Evolutionary conservation across 495 filamentous ascomycete genomes (phyloP), one percentile per base, ranked within the genome.

Genomic region (Aeminium ludgeri): DNA sequence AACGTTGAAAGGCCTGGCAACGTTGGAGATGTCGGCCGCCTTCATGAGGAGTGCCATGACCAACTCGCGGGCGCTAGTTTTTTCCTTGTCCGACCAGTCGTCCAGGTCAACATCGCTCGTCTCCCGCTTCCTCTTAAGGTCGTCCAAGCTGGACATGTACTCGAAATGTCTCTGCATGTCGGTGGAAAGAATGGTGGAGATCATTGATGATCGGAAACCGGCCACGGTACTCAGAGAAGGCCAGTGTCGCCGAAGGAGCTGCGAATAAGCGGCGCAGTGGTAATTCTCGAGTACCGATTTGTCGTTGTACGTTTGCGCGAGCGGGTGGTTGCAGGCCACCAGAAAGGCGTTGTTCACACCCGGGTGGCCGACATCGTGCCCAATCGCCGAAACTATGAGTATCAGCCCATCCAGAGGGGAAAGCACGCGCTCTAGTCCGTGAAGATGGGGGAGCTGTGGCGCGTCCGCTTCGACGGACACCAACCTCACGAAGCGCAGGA

Each of bases 301-400:
- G 57, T 97, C 89, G 57, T 96, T 97, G 61, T 97, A 97, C 11
- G 96, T 66, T 55, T 96, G 89, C n/a, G 89, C 89, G 13, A 97
- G 67, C 10, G 89, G 91, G 30, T 89, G 82, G 55, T 95, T 93
- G 16, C 94, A 73, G 36, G 81, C 83, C 18, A 94, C 76, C 7
- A 97, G 64, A 55, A 97, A 97, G 11, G 85, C 84, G 57, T 97
- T 97, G 63, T 96, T 97, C 43, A 97, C 91, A 28, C 89, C 89
- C 12, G 89, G 89, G 59, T 97, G 89, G 25, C 91, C 89, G 30
- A 95, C 89, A 54, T 97, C 89, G 50, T 97, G 89, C 30, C 89
- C 89, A 56, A 97, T 92, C 6, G 89, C 89, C 10, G 86, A 86
- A 45, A 96, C 78, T 17, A 97, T 66, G 12, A 97, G 70, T 6